Percentiles rank a stretch among this genome's conserved stretches.
Evolutionary conservation across 768 basidiomycete species (phyloP).

Genomic region (Pisolithus orientalis): DNA sequence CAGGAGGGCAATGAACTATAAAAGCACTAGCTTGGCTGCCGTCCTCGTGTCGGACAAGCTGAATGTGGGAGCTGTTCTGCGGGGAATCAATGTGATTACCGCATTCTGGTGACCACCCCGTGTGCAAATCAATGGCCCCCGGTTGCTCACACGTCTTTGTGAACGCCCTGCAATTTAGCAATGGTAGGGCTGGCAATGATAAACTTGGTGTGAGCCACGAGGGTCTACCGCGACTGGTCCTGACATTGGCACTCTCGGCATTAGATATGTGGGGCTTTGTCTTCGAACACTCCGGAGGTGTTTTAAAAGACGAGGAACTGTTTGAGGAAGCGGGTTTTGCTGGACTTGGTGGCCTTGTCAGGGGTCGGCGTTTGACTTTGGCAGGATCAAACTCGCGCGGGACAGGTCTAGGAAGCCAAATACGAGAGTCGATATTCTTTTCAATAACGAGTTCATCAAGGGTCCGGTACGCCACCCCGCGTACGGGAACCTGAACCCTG

Average conservation of each 20-base stretch:
- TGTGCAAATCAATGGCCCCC: background rate
- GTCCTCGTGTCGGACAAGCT: conserved; percentile 13
- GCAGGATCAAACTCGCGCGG: conserved; percentile 20
- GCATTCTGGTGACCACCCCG: background rate
- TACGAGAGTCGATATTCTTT: conserved; percentile 16
- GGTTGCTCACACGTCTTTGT: background rate
- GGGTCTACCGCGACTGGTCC: conserved; percentile 14
- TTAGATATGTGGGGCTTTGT: background rate
- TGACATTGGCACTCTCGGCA: conserved; percentile 13
- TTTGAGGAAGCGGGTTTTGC: conserved; percentile 3
- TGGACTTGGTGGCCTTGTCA: conserved; percentile 20
- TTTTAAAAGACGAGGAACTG: background rate
- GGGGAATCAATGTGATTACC: background rate
- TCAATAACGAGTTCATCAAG: conserved; percentile 12
- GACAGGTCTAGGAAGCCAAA: conserved; percentile 18
- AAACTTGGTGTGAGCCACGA: conserved; percentile 12
- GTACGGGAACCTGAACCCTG: background rate
- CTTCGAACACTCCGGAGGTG: background rate
- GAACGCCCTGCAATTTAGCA: background rate
- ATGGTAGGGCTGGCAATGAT: conserved; percentile 14
- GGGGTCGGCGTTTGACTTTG: conserved; percentile 19
- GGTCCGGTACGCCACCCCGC: conserved; percentile 17
- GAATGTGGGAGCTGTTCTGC: conserved; percentile 16
- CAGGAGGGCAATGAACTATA: conserved; percentile 12
- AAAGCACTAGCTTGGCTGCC: conserved; percentile 8